Base-by-base conservation (phyloP, 371 early-diverging fungal species). In the Mucor piriformis region DNA sequence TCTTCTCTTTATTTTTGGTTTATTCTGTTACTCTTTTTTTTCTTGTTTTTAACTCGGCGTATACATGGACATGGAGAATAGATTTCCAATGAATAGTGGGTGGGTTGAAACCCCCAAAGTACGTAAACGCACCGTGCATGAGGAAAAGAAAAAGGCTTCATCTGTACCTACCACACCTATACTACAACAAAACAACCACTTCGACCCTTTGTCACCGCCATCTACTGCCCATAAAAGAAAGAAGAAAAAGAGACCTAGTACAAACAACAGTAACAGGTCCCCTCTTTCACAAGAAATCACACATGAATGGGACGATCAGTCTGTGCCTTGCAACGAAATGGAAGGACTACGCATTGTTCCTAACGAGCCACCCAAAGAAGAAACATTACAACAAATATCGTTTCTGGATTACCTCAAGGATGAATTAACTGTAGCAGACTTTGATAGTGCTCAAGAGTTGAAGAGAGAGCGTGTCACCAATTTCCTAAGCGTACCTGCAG, bases 391-490 rank as follows among this genome's bases (percentile, higher is more conserved):
- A 18, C 64, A 63, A 32, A 63, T 80, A 32, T 76, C 79, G 0
- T 75, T 85, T 18, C 77, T 84, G 76, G 84, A 85, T 34, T 85
- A 86, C 63, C 58, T 88, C 16, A 83, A 79, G 21, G 86, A 84
- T 34, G 93, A 91, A 72, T 62, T 93, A 47, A 83, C 82, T 11
- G 85, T 89, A 2, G 80, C 87, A 12, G 91, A 91, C 51, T 89
- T 84, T 62, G 90, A 90, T 54, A 79, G 85, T 23, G 76, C 82
- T 3, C 85, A 89, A 63, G 92, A 92, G 55, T 62, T 90, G n/a
- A 95, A 93, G 65, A 74, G 87, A 42, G 94, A 95, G 63, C 67
- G 94, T 44, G 82, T 95, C 10, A 83, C 87, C 52, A 93, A 95
- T 67, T 93, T 95, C 62, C 69, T 95, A 32, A 78, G 72, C 32